Base-by-base conservation (phyloP, 768 basidiomycete genomes). In the Multifurca ochricompacta region DNA sequence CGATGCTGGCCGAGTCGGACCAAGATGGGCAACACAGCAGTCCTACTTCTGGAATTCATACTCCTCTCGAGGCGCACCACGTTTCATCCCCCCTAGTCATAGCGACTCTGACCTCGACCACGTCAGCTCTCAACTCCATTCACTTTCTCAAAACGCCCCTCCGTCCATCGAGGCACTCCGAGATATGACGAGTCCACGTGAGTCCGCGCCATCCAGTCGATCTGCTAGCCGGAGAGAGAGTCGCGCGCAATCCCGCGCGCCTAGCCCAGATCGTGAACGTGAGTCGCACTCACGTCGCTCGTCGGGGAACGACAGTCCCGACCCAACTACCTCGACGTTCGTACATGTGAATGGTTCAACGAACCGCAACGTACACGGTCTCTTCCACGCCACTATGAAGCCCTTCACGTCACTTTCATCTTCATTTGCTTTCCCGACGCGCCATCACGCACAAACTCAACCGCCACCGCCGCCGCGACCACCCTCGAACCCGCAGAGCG, bases 71-170 rank as follows among this genome's bases (percentile, higher is more conserved):
- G 63, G 64, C 53, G 9, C 55, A 47, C 57, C 56, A 53, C 37
- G 64, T 69, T 39, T 64, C 68, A n/a, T 62, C 67, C 18, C 53
- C 61, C 21, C 70, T 14, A 66, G 48, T 61, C 69, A 39, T 69
- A 69, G 58, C 34, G 53, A 54, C 51, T 71, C 76, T 0, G 76
- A 81, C 3, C 73, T 88, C 48, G 83, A 88, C 48, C 90, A 86
- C 82, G 80, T 91, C 53, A 90, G 92, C 67, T 87, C 87, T 5
- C 92, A 93, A 69, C 76, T 95, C 46, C 72, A 85, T 14, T 85
- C 83, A 1, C 71, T 87, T 27, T 75, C 80, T 2, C 67, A 68
- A 21, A 62, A 71, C 14, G 64, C 66, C 1, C 68, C 68, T 3
- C 62, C 69, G 37, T 66, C 66, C 36, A 63, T 70, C 50, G 68